phyloP scores from a whole-genome alignment of 1,284 basidiomycete genomes.

The Apiotrichum siamense region DNA sequence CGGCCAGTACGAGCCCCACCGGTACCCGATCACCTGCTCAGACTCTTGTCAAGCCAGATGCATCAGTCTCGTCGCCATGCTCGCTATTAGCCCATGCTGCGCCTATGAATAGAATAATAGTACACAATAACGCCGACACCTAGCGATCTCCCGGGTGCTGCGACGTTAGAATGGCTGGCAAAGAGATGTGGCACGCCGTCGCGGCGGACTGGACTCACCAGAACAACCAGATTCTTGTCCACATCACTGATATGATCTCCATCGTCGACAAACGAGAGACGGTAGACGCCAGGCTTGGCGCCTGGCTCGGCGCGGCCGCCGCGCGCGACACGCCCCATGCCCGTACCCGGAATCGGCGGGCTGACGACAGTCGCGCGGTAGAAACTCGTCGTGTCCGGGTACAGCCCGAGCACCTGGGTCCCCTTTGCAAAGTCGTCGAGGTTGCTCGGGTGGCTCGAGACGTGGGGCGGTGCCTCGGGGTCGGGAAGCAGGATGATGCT shows the following conservation, averaged over 20 bases:
- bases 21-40: too few species aligned
- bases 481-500: slow-evolving; percentile 51
- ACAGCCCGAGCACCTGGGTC: slow-evolving; percentile 48
- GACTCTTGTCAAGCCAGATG: too few species aligned
- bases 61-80: too few species aligned
- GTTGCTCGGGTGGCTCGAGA: slow-evolving; percentile 43
- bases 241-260: slow-evolving; percentile 38
- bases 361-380: slow-evolving; percentile 48
- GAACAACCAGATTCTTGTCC: slow-evolving; percentile 34
- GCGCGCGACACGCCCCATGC: slow-evolving; percentile 24
- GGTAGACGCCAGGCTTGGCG: slow-evolving; percentile 33
- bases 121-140: too few species aligned
- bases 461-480: slow-evolving; percentile 29
- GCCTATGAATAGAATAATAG: too few species aligned
- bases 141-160: neutral
- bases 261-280: slow-evolving; percentile 45
- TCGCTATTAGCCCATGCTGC: too few species aligned
- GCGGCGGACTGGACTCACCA: slow-evolving; percentile 24
- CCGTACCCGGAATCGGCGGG: slow-evolving; percentile 30
- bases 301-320: slow-evolving; percentile 21
- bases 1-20: too few species aligned
- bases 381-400: slow-evolving; percentile 52
- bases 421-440: slow-evolving; percentile 43
- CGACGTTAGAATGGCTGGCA: neutral
- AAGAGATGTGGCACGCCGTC: neutral